phyloP scores from a whole-genome alignment of 257 asterid species.

The Solanum habrochaites region DNA sequence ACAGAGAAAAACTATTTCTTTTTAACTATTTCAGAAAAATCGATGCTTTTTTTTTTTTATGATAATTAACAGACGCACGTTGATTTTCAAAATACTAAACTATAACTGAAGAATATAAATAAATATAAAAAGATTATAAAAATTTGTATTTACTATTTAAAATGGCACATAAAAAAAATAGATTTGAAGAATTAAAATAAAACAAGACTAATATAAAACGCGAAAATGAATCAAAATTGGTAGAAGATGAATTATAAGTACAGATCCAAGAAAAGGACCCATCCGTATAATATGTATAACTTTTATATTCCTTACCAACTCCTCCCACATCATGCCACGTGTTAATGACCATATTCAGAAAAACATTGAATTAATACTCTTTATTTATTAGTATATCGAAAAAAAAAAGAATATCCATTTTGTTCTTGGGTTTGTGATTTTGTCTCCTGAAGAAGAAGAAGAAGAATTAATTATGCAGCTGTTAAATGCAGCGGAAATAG shows the following conservation, averaged over 20 bases:
- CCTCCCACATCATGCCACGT: background rate
- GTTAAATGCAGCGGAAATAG: constrained; percentile 45
- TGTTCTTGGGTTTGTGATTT: background rate
- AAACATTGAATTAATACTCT: background rate
- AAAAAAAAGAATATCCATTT: background rate
- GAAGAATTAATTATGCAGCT: constrained; percentile 29
- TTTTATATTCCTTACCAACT: background rate
- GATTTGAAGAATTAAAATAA: background rate
- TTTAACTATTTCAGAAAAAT: no score
- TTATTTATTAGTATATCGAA: background rate
- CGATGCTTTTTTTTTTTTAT: no score
- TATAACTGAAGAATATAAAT: no score
- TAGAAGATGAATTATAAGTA: background rate
- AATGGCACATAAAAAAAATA: no score
- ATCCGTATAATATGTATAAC: background rate
- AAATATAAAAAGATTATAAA: no score
- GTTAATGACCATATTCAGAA: background rate
- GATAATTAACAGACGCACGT: no score
- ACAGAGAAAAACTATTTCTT: no score
- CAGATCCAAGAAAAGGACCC: background rate
- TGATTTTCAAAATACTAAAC: no score
- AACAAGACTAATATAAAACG: background rate
- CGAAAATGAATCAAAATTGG: no score
- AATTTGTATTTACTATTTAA: accelerated
- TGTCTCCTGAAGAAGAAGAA: background rate